These are phyloP conservation scores for Colletotrichum shisoi DNA, from an alignment of 2,329 filamentous ascomycete species.

Conservation along the genomic window DNA sequence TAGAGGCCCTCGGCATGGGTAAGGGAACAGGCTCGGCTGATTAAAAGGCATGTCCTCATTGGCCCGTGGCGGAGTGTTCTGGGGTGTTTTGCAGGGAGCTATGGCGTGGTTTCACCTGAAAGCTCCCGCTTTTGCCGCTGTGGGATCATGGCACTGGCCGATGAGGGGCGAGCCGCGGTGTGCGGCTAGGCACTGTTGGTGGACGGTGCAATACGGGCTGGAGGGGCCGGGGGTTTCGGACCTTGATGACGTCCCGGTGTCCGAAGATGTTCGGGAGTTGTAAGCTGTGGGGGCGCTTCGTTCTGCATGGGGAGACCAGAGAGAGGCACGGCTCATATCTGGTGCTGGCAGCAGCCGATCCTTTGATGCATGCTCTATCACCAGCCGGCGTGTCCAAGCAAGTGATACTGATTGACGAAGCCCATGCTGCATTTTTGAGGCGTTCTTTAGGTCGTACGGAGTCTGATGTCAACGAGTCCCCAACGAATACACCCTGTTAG, in stretches of 20 bases:
- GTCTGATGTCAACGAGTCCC: too few relatives aligned
- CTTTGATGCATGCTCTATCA: background rate
- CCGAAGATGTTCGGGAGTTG: conserved; percentile 14
- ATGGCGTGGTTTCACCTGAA: conserved; percentile 32
- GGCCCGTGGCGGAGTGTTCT: conserved; percentile 19
- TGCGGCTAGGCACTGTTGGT: background rate
- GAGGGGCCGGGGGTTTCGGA: conserved; percentile 17
- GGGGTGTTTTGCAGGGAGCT: conserved; percentile 34
- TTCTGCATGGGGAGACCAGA: background rate
- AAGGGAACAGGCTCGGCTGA: conserved; percentile 23
- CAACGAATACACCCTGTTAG: background rate
- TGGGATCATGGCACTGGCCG: conserved; percentile 35
- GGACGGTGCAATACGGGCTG: conserved; percentile 18
- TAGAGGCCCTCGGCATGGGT: background rate
- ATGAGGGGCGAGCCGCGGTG: conserved; percentile 11
- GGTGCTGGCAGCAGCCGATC: background rate
- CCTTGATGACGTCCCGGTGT: conserved; percentile 14
- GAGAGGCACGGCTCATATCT: background rate
- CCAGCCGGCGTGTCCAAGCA: background rate
- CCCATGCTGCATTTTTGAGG: background rate
- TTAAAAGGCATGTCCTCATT: conserved; percentile 34
- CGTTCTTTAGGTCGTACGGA: background rate
- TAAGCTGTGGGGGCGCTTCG: background rate
- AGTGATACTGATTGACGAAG: background rate
- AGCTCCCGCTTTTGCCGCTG: conserved; percentile 37